These are phyloP conservation scores for Metschnikowia cubensis DNA, from an alignment of 805 yeast species.

Conservation along the genomic window DNA sequence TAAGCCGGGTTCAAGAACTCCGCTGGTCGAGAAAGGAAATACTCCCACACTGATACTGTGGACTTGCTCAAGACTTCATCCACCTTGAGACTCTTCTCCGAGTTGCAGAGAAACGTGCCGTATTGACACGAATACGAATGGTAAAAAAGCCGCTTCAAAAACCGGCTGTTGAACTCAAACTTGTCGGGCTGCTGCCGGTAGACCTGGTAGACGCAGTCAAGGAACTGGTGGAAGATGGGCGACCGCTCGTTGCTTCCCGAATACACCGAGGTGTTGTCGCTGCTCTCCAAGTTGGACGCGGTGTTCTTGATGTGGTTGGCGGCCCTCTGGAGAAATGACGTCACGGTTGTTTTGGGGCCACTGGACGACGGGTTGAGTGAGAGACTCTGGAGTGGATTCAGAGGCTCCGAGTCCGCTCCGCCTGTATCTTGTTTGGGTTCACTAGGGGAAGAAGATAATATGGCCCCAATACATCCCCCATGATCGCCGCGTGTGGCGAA, in stretches of 20 bases:
- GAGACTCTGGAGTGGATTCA: neutral
- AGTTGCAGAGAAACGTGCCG: constrained; percentile 80
- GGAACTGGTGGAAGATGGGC: constrained; percentile 90
- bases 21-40: constrained; percentile 67
- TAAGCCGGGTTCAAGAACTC: constrained; percentile 64
- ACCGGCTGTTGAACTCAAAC: constrained; percentile 88
- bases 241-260: constrained; percentile 46
- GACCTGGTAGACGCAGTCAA: constrained; percentile 85
- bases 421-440: constrained; percentile 13
- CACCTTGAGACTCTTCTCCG: constrained; percentile 55
- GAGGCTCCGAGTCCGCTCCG: constrained; percentile 8
- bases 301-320: constrained; percentile 39
- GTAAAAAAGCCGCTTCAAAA: constrained; percentile 76
- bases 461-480: constrained; percentile 48
- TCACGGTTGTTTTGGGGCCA: constrained; percentile 25
- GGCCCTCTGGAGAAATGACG: constrained; percentile 36
- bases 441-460: constrained; percentile 20
- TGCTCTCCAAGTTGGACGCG: constrained; percentile 20
- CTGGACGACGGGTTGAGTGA: neutral
- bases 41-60: constrained; percentile 90
- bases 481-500: constrained; percentile 83
- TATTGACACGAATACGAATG: constrained; percentile 93
- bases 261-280: constrained; percentile 16
- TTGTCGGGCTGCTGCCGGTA: constrained; percentile 60
- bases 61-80: constrained; percentile 34